Conservation (phyloP, 2,329 filamentous ascomycete species). For the Pseudocercospora crystallina region DNA sequence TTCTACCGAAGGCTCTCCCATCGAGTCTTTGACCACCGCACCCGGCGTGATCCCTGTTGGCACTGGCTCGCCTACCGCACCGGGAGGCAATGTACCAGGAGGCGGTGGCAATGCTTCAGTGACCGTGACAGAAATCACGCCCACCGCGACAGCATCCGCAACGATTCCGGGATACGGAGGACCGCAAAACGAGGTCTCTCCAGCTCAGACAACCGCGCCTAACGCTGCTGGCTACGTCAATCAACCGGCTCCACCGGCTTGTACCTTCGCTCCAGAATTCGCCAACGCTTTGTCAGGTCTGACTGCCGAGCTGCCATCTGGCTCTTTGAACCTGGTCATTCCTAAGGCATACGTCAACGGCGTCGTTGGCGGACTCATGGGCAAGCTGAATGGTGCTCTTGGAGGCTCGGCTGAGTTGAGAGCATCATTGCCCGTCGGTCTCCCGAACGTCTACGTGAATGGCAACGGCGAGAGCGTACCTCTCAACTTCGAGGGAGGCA, state of each 20-base stretch:
- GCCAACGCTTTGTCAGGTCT: conserved; percentile 6
- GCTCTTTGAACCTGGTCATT: conserved; percentile 14
- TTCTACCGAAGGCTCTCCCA: not conserved
- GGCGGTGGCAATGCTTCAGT: not conserved
- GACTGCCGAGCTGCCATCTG: conserved; percentile 6
- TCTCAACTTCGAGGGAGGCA: conserved; percentile 12
- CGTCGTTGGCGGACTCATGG: conserved; percentile 13
- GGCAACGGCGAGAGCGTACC: conserved; percentile 4
- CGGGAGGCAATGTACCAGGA: too few relatives aligned
- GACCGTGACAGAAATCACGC: conserved; percentile 5
- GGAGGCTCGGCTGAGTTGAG: conserved; percentile 2
- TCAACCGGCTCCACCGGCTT: conserved; percentile 13
- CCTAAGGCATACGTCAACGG: conserved; percentile 7
- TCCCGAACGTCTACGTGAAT: conserved; percentile 5
- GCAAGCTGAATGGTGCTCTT: conserved; percentile 6
- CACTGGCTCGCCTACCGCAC: too few relatives aligned
- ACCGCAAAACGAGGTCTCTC: conserved; percentile 4
- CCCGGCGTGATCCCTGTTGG: too few relatives aligned
- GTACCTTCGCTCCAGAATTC: conserved; percentile 11
- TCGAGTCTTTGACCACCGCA: not conserved
- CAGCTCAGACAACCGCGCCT: conserved; percentile 5
- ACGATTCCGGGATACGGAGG: conserved; percentile 13
- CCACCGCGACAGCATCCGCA: conserved; percentile 4
- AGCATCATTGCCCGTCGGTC: not conserved
- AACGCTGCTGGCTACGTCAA: conserved; percentile 11